Base-by-base conservation (phyloP, 1,284 basidiomycete species). In the Meira miltonrushii region DNA sequence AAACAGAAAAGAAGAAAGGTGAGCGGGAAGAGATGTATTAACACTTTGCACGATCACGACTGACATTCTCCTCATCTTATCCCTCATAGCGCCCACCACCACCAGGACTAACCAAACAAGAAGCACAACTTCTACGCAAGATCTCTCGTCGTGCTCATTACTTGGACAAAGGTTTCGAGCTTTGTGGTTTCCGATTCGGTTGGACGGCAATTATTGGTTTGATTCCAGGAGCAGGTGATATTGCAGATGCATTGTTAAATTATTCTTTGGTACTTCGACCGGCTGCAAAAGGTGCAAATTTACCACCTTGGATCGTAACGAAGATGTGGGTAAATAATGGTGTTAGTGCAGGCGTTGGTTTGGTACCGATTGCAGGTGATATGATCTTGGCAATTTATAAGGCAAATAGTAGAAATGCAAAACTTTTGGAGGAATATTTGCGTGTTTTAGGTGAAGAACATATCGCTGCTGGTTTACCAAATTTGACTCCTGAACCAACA, bases 351-450 rank as follows among this genome's bases (percentile, higher is more conserved):
- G 83, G 82, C 0, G 81, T 90, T 6, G 89, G 91, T 33, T 68
- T 92, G 54, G 79, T 95, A 3, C 92, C 92, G 0, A 46, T 90
- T 41, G 83, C 85, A 0, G 92, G 92, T 2, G 90, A 93, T 77
- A 76, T 95, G 52, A 75, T 86, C 3, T 78, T 91, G 38, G 74
- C 90, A 82, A 52, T 80, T 80, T 94, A 83, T 83, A 92, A 91
- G 77, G 85, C 90, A n/a, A 96, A 95, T 79, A 89, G 86, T 46
- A 83, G 92, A 64, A 95, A 95, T 73, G 91, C 89, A 2, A 75
- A 68, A 41, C 57, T 79, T 51, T 57, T 76, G 8, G 74, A 76
- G 50, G 67, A 75, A 37, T 51, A 68, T 55, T 19, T 72, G 6
- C 56, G 68, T n/a, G 54, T 67, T 39, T 58, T 60, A 44, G 70